A percentile compares a stretch with the other conserved stretches of the same genome.
phyloP scores from a whole-genome alignment of 2,329 filamentous ascomycete species.

The Aspergillus awamori region DNA sequence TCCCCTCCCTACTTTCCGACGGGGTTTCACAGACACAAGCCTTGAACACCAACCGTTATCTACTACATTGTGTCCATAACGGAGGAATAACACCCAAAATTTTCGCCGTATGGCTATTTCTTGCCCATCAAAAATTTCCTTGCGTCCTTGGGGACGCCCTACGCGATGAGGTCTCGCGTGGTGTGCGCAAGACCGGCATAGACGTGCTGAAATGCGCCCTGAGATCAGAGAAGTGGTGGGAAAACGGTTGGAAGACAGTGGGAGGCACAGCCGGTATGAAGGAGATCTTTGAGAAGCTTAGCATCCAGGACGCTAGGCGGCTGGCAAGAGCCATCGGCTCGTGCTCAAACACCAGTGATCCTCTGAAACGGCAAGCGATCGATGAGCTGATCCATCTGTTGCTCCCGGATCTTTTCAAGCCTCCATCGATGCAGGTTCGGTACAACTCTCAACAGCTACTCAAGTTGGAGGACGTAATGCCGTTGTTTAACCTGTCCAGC shows the following conservation, averaged over 20 bases:
- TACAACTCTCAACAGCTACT: background rate
- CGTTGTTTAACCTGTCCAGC: background rate
- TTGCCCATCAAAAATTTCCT: background rate
- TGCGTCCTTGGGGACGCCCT: background rate
- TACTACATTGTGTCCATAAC: background rate
- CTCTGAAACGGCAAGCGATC: background rate
- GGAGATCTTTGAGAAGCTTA: slow-evolving; percentile 7
- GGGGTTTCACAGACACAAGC: background rate
- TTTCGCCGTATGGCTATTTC: background rate
- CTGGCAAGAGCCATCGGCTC: slow-evolving; percentile 6
- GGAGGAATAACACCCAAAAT: background rate
- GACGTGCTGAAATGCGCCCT: background rate
- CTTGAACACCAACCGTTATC: background rate
- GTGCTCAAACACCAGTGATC: background rate
- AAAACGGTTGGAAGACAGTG: background rate
- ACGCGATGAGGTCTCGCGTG: background rate
- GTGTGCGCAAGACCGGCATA: background rate
- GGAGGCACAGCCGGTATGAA: background rate
- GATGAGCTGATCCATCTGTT: background rate
- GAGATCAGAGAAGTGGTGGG: background rate
- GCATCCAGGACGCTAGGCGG: background rate
- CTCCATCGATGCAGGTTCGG: background rate
- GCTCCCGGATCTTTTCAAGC: background rate
- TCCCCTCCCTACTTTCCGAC: background rate
- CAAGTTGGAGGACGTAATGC: background rate